Conservation (phyloP, 2,329 filamentous ascomycete genomes). For the Scedosporium aurantiacum region DNA sequence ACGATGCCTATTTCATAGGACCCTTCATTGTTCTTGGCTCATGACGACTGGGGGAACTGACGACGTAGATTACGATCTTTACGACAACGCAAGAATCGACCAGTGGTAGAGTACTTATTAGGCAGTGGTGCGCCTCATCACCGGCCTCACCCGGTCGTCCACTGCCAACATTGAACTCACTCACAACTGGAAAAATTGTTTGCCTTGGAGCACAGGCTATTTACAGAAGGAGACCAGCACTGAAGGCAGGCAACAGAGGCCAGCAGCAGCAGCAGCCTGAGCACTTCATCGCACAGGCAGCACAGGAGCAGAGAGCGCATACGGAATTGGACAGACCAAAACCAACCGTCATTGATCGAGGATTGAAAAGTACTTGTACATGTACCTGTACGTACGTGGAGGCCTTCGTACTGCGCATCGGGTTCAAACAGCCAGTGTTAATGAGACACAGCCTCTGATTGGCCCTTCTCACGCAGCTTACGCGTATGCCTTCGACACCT, state of each 20-base stretch:
- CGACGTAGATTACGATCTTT: slow-evolving; percentile 5
- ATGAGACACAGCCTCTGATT: slow-evolving; percentile 12
- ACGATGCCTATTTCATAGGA: not conserved
- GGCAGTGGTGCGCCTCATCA: not conserved
- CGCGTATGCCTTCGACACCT: slow-evolving; percentile 15
- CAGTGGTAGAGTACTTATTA: not conserved
- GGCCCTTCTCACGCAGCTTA: slow-evolving; percentile 18
- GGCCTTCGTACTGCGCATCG: slow-evolving; percentile 1
- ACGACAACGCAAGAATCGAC: not conserved
- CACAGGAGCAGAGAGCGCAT: not conserved
- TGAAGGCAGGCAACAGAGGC: not conserved
- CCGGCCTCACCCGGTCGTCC: not conserved
- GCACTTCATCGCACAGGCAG: not conserved
- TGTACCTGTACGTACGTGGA: slow-evolving; percentile 5
- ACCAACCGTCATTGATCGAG: not conserved
- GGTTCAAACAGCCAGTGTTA: slow-evolving; percentile 4
- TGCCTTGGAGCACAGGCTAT: not conserved
- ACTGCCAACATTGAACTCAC: not conserved
- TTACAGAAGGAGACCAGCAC: not conserved
- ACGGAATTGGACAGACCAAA: not conserved
- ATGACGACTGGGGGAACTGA: not conserved
- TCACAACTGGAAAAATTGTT: not conserved
- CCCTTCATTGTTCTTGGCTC: not conserved
- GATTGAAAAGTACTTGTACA: not conserved
- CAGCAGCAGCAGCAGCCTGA: not conserved